Conservation (phyloP, 208 protist genomes). For the Trypanosoma theileri region DNA sequence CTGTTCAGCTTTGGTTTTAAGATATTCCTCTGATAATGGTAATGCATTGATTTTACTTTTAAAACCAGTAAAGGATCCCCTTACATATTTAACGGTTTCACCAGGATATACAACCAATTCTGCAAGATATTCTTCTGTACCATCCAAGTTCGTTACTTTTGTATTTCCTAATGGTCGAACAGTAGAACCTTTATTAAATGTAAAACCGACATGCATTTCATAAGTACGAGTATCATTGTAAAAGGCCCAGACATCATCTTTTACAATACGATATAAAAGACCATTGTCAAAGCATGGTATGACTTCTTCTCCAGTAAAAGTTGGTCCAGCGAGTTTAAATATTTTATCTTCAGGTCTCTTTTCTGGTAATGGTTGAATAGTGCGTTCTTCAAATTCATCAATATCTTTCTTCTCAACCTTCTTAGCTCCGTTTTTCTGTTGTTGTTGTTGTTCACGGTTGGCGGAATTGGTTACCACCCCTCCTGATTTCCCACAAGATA, state of each 20-base stretch:
- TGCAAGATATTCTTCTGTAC: slow-evolving; percentile 16
- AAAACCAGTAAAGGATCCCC: slow-evolving; percentile 20
- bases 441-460: background rate
- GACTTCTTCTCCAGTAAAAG: slow-evolving; percentile 20
- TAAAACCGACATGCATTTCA: slow-evolving; percentile 33
- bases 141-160: slow-evolving; percentile 6
- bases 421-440: background rate
- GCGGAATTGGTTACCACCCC: background rate
- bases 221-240: slow-evolving; percentile 38
- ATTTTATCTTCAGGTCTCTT: slow-evolving; percentile 4
- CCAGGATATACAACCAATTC: slow-evolving; percentile 27
- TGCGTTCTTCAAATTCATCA: slow-evolving; percentile 32
- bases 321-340: slow-evolving; percentile 19
- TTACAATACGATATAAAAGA: slow-evolving; percentile 40
- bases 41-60: slow-evolving; percentile 41
- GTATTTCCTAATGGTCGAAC: slow-evolving; percentile 23
- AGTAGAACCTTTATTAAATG: slow-evolving; percentile 18
- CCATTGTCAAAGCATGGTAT: slow-evolving; percentile 37
- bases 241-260: slow-evolving; percentile 40
- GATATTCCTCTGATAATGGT: slow-evolving; percentile 56
- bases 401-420: slow-evolving; percentile 5
- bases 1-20: slow-evolving; percentile 1
- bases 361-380: slow-evolving; percentile 13
- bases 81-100: slow-evolving; percentile 30
- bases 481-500: background rate